phyloP scores from a whole-genome alignment of 805 yeast genomes.

The Metschnikowia drakensbergensis region DNA sequence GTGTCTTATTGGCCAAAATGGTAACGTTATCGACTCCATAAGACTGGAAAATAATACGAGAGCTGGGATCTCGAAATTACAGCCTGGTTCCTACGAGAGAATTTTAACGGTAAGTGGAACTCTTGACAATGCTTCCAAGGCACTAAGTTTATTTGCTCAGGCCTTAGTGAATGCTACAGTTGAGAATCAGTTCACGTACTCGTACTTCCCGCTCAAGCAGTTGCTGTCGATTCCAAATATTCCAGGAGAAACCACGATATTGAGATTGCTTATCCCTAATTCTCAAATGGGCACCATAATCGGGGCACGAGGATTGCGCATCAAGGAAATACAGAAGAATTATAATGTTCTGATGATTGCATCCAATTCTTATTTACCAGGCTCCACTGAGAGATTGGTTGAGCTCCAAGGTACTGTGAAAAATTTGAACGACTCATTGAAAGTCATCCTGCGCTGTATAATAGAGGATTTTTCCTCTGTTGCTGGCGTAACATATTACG shows the following conservation, averaged over 20 bases:
- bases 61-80: conserved; percentile 81
- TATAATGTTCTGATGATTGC: conserved; percentile 79
- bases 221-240: conserved; percentile 50
- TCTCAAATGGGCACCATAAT: conserved; percentile 85
- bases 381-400: conserved; percentile 79
- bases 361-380: conserved; percentile 75
- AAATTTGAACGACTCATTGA: conserved; percentile 53
- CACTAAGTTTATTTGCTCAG: conserved; percentile 66
- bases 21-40: conserved; percentile 69
- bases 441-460: conserved; percentile 63
- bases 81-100: conserved; percentile 78
- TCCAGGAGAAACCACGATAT: conserved; percentile 48
- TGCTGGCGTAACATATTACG: conserved; percentile 60
- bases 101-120: conserved; percentile 76
- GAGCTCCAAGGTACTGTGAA: conserved; percentile 80
- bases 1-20: conserved; percentile 82
- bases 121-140: conserved; percentile 62
- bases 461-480: conserved; percentile 70
- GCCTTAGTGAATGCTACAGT: conserved; percentile 49
- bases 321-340: conserved; percentile 69
- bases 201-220: conserved; percentile 57
- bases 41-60: conserved; percentile 73
- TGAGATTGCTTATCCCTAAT: conserved; percentile 76
- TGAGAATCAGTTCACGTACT: conserved; percentile 37
- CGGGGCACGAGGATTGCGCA: conserved; percentile 78